Conservation (phyloP, 1,284 basidiomycete species). For the Trametes pubescens region DNA sequence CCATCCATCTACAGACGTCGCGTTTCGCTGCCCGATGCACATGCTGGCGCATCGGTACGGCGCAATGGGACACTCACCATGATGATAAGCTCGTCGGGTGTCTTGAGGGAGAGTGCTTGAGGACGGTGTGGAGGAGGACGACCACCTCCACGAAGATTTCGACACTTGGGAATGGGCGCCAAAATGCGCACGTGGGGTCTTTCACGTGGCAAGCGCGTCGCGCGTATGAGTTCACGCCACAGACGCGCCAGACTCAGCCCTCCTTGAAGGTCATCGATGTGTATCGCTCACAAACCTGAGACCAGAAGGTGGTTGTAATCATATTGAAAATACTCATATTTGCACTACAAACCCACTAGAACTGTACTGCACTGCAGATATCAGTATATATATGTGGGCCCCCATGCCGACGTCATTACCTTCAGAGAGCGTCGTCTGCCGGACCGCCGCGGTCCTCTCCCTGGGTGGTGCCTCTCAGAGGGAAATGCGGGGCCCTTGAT, state of each 20-base stretch:
- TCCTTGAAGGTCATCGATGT: too few relatives aligned
- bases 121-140: slow-evolving; percentile 26
- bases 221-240: not conserved
- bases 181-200: slow-evolving; percentile 22
- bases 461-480: too few relatives aligned
- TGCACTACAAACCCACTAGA: too few relatives aligned
- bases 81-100: slow-evolving; percentile 31
- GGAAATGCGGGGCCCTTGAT: not conserved
- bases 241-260: not conserved
- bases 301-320: too few relatives aligned
- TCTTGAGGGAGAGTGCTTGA: slow-evolving; percentile 36
- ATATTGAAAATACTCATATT: too few relatives aligned
- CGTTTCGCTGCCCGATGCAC: slow-evolving; percentile 8
- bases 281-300: too few relatives aligned
- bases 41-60: slow-evolving; percentile 3
- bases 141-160: slow-evolving; percentile 20
- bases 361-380: too few relatives aligned
- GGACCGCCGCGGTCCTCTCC: too few relatives aligned
- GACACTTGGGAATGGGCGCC: slow-evolving; percentile 6
- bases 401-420: too few relatives aligned
- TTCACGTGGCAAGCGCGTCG: slow-evolving; percentile 16
- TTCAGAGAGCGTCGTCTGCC: too few relatives aligned
- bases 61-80: slow-evolving; percentile 37
- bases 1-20: slow-evolving; percentile 46
- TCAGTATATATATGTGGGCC: too few relatives aligned